Base-by-base conservation (phyloP, 257 asterid genomes). In the Nicotiana tabacum region DNA sequence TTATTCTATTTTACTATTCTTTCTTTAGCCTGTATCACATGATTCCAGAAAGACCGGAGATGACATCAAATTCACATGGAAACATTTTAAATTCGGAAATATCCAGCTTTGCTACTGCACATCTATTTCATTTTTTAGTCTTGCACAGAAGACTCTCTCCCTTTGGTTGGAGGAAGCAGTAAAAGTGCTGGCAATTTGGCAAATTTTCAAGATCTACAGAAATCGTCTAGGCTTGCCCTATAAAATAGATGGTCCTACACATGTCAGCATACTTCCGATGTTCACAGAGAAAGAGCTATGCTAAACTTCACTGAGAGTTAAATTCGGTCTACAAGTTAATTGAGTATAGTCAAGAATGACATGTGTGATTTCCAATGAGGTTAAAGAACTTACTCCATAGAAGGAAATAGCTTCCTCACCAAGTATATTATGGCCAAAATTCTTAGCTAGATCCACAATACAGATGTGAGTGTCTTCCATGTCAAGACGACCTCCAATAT, bases 391-490 rank as follows among this genome's bases (percentile, higher is more conserved):
- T 92, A 95, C 99, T 16, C 99, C 99, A 88, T 93, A 95, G 89
- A 93, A 92, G 83, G 99, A 95, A 89, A 95, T 85, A 84, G 91
- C 91, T 83, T 95, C 98, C 78, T 87, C 90, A 67, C 91, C 92
- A 85, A 89, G 70, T 82, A 77, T 85, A 84, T 88, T 46, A 74
- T 46, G 30, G 80, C 94, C 96, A 65, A 88, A 95, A 37, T 90
- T 90, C 84, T 58, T 83, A 84, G 98, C 97, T 83, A 95, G 86
- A 87, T 95, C 91, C 4, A 91, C 87, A 35, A 95, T 93, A 86
- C 99, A 93, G 70, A 93, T 84, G 85, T 92, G 97, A 67, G 97
- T 93, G 88, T 95, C 99, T 83, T 95, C 99, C 99, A 95, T 95
- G 77, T 90, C 82, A 30, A 66, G 18, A 24, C 98, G 95, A 56